Evolutionary conservation across 2,329 filamentous ascomycete genomes (phyloP), one percentile per base, ranked within the genome.

Genomic region (Cladosporium sp.): DNA sequence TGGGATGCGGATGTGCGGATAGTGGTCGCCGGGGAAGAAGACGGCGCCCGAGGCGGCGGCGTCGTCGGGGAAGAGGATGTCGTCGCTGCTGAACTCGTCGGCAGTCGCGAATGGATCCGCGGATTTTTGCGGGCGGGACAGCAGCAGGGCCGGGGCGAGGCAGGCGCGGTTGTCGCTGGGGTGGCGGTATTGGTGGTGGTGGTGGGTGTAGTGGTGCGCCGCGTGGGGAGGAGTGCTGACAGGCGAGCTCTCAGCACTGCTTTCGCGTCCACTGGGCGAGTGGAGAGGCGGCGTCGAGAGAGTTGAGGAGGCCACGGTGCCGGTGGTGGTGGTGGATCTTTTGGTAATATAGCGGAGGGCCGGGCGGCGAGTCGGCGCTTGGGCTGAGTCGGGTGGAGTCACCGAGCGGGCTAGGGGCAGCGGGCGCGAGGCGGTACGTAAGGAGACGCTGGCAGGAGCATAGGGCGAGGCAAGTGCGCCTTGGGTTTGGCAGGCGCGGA

Each of bases 11-110:
- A 35, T n/a, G 7, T 50, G 48, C 7, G 32, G 31, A 18, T 41
- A 41, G 9, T 32, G 6, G 11, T 34, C 35, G n/a, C 46, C 43
- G 28, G 50, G 37, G 35, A 43, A 37, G 19, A 53, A 14, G 50
- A 22, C 31, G 50, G 32, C 50, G 11, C 43, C 37, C 10, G 22
- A 35, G 9, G 8, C 58, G 53, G 61, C 58, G 54, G 62, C 54
- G 58, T 65, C 59, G 53, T 48, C 50, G 9, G 60, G 57, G 53
- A 66, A 66, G 19, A 67, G 53, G 11, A 66, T 49, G 51, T 66
- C 63, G 63, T 67, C 62, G 61, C 57, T 59, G 50, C 41, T 54
- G 49, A 65, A 59, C 34, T 64, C 58, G 51, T 61, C 60, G 53
- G 54, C 53, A 54, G 38, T 55, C 32, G 58, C 55, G 51, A 49